These are phyloP conservation scores for Anisodus tanguticus DNA, from an alignment of 257 asterid species.

Conservation along the genomic window DNA sequence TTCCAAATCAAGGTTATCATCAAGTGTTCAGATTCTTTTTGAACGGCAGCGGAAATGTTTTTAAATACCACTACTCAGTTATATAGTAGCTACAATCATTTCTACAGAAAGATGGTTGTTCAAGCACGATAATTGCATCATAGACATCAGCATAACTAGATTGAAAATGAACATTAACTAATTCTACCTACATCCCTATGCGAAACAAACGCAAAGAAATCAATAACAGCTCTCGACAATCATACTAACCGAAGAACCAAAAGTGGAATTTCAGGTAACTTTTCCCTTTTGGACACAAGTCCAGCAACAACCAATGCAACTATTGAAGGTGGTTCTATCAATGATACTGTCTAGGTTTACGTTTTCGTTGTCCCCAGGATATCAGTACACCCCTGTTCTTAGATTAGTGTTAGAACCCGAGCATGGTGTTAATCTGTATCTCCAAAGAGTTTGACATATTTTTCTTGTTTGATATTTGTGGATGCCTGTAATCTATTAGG, in stretches of 20 bases:
- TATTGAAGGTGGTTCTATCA: conserved; percentile 58
- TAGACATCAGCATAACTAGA: neutral
- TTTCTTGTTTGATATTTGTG: neutral
- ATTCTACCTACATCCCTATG: neutral
- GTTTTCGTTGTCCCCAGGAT: conserved; percentile 58
- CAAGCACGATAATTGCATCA: neutral
- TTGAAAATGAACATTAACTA: neutral
- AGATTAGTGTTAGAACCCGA: conserved; percentile 58
- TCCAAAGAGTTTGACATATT: conserved; percentile 45
- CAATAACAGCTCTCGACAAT: neutral
- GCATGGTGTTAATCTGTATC: conserved; percentile 54
- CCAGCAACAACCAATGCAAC: conserved; percentile 15
- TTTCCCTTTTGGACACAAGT: neutral
- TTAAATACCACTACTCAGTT: neutral
- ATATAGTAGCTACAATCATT: neutral
- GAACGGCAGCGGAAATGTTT: neutral
- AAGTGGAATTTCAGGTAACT: conserved; percentile 11
- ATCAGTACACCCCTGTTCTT: conserved; percentile 61
- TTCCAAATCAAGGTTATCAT: neutral
- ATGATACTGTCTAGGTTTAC: conserved; percentile 60
- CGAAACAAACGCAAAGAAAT: neutral
- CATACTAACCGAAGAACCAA: conserved; percentile 17
- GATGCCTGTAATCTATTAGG: neutral
- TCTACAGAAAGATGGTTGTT: neutral
- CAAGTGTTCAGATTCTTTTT: neutral